phyloP scores from a whole-genome alignment of 371 early-diverging fungal species.

The Mucor lusitanicus region DNA sequence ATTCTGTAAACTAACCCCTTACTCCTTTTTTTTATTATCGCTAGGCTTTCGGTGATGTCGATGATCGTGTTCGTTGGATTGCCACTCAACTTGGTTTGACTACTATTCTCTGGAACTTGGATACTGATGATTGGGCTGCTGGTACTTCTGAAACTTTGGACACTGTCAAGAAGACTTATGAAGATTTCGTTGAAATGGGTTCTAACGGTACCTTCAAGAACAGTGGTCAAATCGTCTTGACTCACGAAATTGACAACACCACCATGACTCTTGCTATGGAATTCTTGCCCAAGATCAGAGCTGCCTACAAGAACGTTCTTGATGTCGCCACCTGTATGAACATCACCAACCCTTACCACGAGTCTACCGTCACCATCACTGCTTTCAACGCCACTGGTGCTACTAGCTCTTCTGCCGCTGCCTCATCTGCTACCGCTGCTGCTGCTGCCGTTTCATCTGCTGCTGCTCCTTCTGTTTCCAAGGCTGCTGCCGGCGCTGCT shows the following conservation, averaged over 20 bases:
- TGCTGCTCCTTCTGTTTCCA: conserved; percentile 6
- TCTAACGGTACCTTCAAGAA: conserved; percentile 45
- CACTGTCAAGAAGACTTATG: conserved; percentile 39
- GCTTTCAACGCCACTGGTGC: conserved; percentile 21
- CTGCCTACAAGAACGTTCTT: conserved; percentile 48
- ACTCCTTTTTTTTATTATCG: conserved; percentile 10
- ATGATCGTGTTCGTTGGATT: conserved; percentile 68
- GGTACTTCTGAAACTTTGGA: conserved; percentile 40
- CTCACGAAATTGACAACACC: conserved; percentile 57
- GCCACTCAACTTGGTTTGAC: conserved; percentile 57
- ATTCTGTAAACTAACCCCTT: conserved; percentile 16
- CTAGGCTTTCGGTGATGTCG: conserved; percentile 62
- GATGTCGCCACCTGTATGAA: conserved; percentile 57
- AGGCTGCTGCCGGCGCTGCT: conserved; percentile 8
- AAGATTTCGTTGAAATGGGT: conserved; percentile 47
- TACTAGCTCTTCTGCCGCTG: conserved; percentile 8
- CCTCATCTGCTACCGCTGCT: conserved; percentile 6
- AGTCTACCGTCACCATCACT: conserved; percentile 34
- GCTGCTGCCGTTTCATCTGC: conserved; percentile 14
- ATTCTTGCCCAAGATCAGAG: conserved; percentile 49
- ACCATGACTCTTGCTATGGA: conserved; percentile 53
- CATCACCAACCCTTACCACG: conserved; percentile 57
- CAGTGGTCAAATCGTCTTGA: conserved; percentile 50
- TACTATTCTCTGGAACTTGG: conserved; percentile 50
- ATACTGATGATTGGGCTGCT: conserved; percentile 62